Conservation (phyloP, 139 green algal genomes). For the Chlamydomonas sp. region DNA sequence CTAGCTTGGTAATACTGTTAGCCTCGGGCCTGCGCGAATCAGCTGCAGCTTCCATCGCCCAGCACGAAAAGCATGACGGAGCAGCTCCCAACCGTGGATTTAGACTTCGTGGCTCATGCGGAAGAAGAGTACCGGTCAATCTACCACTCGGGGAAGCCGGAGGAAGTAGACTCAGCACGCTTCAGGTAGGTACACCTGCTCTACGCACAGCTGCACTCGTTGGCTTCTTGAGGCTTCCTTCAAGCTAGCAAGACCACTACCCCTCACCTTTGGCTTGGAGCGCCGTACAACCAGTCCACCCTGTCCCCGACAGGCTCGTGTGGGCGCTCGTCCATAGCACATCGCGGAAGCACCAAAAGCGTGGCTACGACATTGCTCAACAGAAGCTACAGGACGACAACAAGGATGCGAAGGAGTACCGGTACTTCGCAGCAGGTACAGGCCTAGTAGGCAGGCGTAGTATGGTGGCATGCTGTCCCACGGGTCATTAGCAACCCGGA, state of each 20-base stretch:
- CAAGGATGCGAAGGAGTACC: slow-evolving; percentile 15
- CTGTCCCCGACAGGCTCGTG: not conserved
- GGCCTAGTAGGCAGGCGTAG: not conserved
- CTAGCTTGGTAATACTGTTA: too few species aligned
- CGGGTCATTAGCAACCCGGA: too few species aligned
- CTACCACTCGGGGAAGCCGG: slow-evolving; percentile 1
- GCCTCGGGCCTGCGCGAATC: not conserved
- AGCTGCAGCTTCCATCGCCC: not conserved
- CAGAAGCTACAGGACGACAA: slow-evolving; percentile 2
- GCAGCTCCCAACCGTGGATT: slow-evolving; percentile 8
- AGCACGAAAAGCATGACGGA: not conserved
- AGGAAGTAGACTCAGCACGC: slow-evolving; percentile 26
- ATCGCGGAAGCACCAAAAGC: not conserved
- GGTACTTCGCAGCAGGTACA: slow-evolving; percentile 30
- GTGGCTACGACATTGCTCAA: slow-evolving; percentile 1
- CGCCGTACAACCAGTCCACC: not conserved
- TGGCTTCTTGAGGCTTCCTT: not conserved
- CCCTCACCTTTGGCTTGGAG: not conserved
- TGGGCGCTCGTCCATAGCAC: slow-evolving; percentile 21
- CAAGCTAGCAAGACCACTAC: not conserved
- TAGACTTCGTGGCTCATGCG: slow-evolving; percentile 26
- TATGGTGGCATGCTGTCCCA: too few species aligned
- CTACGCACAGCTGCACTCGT: not conserved
- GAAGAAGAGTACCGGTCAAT: slow-evolving; percentile 24
- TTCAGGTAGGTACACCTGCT: not conserved